Evolutionary conservation across 495 filamentous ascomycete species (phyloP), one percentile per base, ranked within the genome.

Genomic region (Pyrenopolyporus hunteri): DNA sequence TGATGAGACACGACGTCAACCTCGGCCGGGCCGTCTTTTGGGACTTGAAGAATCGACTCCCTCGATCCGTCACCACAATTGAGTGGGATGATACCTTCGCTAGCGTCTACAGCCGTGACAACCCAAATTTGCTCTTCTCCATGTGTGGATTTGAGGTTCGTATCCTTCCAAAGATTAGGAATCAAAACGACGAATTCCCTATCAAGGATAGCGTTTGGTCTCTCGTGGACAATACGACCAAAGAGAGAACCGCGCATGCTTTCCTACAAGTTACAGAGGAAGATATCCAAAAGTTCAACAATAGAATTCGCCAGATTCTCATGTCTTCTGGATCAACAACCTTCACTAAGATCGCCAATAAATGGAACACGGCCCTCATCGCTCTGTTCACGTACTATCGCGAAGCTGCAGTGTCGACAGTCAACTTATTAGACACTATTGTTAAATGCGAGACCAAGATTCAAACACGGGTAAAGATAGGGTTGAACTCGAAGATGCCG

Each of bases 391-490:
- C 95, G 0, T 99, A 99, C 73, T 99, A 98, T 70, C 92, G 95
- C 69, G 95, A 99, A 70, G 95, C 95, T 32, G 95, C 93, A 26
- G 92, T 98, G n/a, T 94, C 91, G 6, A 99, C 95, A 1, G 92
- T 98, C 67, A 91, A 92, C 57, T 80, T 99, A 10, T 83, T 99
- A 2, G 95, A 99, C 70, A 98, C 93, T 1, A 99, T 99, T 63
- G 95, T 99, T 65, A 99, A 99, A 74, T 98, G 95, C 68, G 95
- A 99, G 76, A 99, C 95, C 9, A 99, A 99, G 80, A 99, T 99
- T 51, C 95, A 99, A 77, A 99, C 95, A 6, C 85, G 95, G 57
- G 95, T 99, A 63, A 99, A 99, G 83, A 99, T 99, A 60, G 95
- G 95, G 3, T 74, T 99, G 64, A 99, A 99, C 77, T 98, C 94